Percentiles rank a stretch among this genome's conserved stretches.
These are phyloP conservation scores for Elsinoe perseae DNA, from an alignment of 2,329 filamentous ascomycete species.

Conservation along the genomic window DNA sequence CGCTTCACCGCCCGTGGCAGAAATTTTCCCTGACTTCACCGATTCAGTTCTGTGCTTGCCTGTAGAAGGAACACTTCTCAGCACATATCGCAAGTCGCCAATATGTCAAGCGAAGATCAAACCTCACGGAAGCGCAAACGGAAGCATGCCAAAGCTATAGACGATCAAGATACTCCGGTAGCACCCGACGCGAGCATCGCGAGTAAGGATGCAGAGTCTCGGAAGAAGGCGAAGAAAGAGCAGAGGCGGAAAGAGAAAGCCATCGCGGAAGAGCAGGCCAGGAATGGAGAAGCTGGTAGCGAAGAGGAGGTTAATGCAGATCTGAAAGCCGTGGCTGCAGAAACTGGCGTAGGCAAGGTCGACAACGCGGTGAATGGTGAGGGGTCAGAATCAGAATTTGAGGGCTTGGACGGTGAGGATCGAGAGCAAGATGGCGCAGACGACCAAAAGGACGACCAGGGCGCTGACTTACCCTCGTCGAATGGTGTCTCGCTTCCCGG, in stretches of 20 bases:
- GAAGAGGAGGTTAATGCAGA: slow-evolving; percentile 30
- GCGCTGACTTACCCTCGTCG: slow-evolving; percentile 47
- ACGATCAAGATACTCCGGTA: slow-evolving; percentile 7
- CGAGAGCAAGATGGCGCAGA: slow-evolving; percentile 18
- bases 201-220: slow-evolving; percentile 28
- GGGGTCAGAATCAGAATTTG: slow-evolving; percentile 27
- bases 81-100: slow-evolving; percentile 12
- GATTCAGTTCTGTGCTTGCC: background rate
- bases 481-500: slow-evolving; percentile 51
- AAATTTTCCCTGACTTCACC: slow-evolving; percentile 8
- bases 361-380: slow-evolving; percentile 31
- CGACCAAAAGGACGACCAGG: slow-evolving; percentile 30
- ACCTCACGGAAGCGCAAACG: slow-evolving; percentile 42
- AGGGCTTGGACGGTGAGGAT: slow-evolving; percentile 28
- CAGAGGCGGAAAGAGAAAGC: slow-evolving; percentile 26
- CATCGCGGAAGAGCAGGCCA: slow-evolving; percentile 17
- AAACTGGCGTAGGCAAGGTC: slow-evolving; percentile 23
- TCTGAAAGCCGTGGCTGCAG: slow-evolving; percentile 27
- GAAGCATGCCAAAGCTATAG: slow-evolving; percentile 36
- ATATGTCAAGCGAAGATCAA: slow-evolving; percentile 33
- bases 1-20: background rate
- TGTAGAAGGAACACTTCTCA: background rate
- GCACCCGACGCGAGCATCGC: background rate
- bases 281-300: slow-evolving; percentile 27
- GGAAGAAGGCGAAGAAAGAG: slow-evolving; percentile 36